These are phyloP conservation scores for Hemileia vastatrix DNA, from an alignment of 1,284 basidiomycete species.

Conservation along the genomic window DNA sequence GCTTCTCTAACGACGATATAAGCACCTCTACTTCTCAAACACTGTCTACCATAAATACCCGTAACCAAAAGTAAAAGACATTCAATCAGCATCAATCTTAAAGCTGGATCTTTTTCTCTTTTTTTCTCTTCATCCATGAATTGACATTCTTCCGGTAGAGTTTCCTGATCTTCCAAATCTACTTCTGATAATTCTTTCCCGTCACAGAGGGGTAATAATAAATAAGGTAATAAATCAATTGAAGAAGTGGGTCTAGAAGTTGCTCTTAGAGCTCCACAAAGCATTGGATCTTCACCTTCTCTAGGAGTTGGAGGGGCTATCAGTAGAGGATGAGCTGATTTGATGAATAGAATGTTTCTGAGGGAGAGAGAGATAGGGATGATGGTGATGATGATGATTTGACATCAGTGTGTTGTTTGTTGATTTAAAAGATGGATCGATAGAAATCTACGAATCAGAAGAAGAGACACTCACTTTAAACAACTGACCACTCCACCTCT, in stretches of 20 bases:
- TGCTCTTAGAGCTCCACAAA: slow-evolving; percentile 31
- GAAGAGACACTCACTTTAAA: slow-evolving; percentile 64
- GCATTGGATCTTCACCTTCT: slow-evolving; percentile 24
- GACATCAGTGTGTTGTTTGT: too few relatives aligned
- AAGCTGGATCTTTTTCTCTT: slow-evolving; percentile 66
- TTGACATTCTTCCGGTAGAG: slow-evolving; percentile 70
- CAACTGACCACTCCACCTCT: slow-evolving; percentile 72
- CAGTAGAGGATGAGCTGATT: too few relatives aligned
- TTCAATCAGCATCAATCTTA: slow-evolving; percentile 78
- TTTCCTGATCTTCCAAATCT: slow-evolving; percentile 88
- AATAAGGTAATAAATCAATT: slow-evolving; percentile 41
- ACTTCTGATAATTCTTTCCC: slow-evolving; percentile 37
- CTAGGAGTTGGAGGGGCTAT: too few relatives aligned
- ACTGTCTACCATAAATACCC: slow-evolving; percentile 74
- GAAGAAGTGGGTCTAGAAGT: slow-evolving; percentile 32
- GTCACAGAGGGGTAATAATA: slow-evolving; percentile 9
- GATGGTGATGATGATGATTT: too few relatives aligned
- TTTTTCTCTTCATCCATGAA: slow-evolving; percentile 75
- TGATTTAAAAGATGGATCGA: too few relatives aligned
- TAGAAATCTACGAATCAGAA: too few relatives aligned
- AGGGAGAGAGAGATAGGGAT: too few relatives aligned
- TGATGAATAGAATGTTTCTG: too few relatives aligned
- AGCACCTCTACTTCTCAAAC: slow-evolving; percentile 68
- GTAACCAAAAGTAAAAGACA: slow-evolving; percentile 78
- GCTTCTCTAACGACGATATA: slow-evolving; percentile 75